Conservation (phyloP, 176 grass and related monocot genomes). For the Tuctoria greenei region DNA sequence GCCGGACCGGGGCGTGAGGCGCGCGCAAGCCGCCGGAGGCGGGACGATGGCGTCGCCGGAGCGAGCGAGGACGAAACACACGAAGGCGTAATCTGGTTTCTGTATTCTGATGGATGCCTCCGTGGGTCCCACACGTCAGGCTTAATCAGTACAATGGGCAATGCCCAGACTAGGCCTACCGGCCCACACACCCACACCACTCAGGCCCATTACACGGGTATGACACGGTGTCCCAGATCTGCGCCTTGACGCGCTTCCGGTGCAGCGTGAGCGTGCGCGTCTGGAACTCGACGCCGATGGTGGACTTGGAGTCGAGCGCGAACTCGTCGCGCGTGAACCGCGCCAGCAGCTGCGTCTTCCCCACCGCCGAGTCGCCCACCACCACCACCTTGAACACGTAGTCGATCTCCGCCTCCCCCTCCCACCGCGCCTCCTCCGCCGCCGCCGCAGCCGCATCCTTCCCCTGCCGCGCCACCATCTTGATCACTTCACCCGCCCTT, state of each 20-base stretch:
- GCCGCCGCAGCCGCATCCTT: slow-evolving; percentile 28
- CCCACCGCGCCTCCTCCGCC: slow-evolving; percentile 39
- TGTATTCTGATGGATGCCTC: too few relatives aligned
- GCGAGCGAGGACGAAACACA: too few relatives aligned
- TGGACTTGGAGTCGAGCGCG: slow-evolving; percentile 92
- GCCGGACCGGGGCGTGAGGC: too few relatives aligned
- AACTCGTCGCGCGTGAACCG: slow-evolving; percentile 63
- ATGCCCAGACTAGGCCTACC: too few relatives aligned
- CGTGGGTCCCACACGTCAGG: too few relatives aligned
- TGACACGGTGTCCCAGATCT: slow-evolving; percentile 88
- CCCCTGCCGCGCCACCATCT: not conserved
- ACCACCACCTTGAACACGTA: slow-evolving; percentile 70
- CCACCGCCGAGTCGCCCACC: slow-evolving; percentile 60
- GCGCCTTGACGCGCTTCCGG: slow-evolving; percentile 64
- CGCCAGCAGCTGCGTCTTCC: slow-evolving; percentile 64
- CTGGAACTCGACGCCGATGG: slow-evolving; percentile 94
- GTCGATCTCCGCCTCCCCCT: slow-evolving; percentile 63
- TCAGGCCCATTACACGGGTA: too few relatives aligned
- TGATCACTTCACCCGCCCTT: too few relatives aligned
- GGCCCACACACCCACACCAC: too few relatives aligned
- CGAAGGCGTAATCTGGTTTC: too few relatives aligned
- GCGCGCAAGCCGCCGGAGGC: too few relatives aligned
- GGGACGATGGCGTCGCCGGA: too few relatives aligned
- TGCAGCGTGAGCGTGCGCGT: slow-evolving; percentile 46
- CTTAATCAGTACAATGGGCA: too few relatives aligned